These are phyloP conservation scores for Cyberlindnera mrakii DNA, from an alignment of 805 yeast genomes.

Conservation along the genomic window DNA sequence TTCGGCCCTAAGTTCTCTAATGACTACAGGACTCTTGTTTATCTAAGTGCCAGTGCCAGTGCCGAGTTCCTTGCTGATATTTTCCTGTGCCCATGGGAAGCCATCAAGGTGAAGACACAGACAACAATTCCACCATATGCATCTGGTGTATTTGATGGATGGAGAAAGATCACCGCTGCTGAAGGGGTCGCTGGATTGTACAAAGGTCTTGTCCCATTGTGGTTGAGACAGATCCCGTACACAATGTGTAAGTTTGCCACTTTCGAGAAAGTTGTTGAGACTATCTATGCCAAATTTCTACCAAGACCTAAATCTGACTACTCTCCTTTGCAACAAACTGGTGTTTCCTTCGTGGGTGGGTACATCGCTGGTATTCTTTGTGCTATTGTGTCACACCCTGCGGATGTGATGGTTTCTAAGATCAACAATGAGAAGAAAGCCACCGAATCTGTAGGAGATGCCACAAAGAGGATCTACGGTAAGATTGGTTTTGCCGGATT, in stretches of 20 bases:
- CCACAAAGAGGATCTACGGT: conserved; percentile 67
- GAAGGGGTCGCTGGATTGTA: conserved; percentile 76
- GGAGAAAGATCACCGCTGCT: conserved; percentile 53
- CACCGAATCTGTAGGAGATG: conserved; percentile 60
- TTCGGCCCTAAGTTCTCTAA: conserved; percentile 59
- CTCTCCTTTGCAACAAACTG: conserved; percentile 75
- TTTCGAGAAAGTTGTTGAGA: conserved; percentile 84
- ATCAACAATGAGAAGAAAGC: conserved; percentile 67
- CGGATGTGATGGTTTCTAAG: conserved; percentile 97
- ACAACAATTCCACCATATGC: conserved; percentile 88
- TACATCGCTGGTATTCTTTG: conserved; percentile 96
- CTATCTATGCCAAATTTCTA: conserved; percentile 57
- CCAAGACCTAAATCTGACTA: conserved; percentile 72
- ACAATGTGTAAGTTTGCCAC: conserved; percentile 96
- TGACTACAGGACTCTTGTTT: conserved; percentile 67
- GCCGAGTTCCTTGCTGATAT: conserved; percentile 94
- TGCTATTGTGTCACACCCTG: conserved; percentile 95
- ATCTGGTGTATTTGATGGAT: conserved; percentile 55
- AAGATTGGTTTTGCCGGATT: conserved; percentile 85
- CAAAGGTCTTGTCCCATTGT: conserved; percentile 85
- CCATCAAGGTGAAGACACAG: conserved; percentile 91
- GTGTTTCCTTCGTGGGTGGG: conserved; percentile 93
- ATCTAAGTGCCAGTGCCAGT: conserved; percentile 79
- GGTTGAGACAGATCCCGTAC: conserved; percentile 98
- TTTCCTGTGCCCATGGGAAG: conserved; percentile 88